These are phyloP conservation scores for Saccharomycopsis sp. DNA, from an alignment of 805 yeast species.

Conservation along the genomic window DNA sequence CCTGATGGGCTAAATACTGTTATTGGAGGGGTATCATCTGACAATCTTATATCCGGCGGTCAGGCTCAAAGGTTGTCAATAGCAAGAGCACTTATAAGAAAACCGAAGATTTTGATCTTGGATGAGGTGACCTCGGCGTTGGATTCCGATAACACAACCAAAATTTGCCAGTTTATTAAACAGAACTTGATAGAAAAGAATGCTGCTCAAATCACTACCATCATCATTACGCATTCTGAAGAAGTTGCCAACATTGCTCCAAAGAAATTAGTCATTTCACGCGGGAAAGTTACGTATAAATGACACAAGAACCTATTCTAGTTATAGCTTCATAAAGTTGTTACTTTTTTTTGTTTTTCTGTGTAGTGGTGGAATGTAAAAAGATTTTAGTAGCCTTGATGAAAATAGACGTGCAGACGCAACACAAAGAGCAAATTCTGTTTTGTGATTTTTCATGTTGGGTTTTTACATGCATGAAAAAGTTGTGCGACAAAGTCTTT, in stretches of 20 bases:
- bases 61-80: slow-evolving; percentile 82
- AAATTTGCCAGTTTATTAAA: slow-evolving; percentile 44
- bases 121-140: slow-evolving; percentile 91
- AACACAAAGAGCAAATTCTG: too few relatives aligned
- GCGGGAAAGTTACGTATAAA: slow-evolving; percentile 35
- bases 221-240: slow-evolving; percentile 69
- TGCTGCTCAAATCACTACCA: slow-evolving; percentile 37
- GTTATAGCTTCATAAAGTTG: too few relatives aligned
- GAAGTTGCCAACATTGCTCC: slow-evolving; percentile 59
- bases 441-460: too few relatives aligned
- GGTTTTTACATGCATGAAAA: too few relatives aligned
- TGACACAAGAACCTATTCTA: neutral
- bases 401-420: too few relatives aligned
- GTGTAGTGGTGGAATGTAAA: too few relatives aligned
- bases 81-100: slow-evolving; percentile 69
- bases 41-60: slow-evolving; percentile 67
- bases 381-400: too few relatives aligned
- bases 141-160: slow-evolving; percentile 53
- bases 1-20: slow-evolving; percentile 54
- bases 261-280: slow-evolving; percentile 39
- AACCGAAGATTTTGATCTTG: slow-evolving; percentile 60
- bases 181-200: slow-evolving; percentile 27
- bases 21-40: slow-evolving; percentile 36
- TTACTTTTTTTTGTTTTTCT: too few relatives aligned
- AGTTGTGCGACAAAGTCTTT: too few relatives aligned